Evolutionary conservation across 2,329 filamentous ascomycete species (phyloP).

Genomic region (Curvularia lunata): DNA sequence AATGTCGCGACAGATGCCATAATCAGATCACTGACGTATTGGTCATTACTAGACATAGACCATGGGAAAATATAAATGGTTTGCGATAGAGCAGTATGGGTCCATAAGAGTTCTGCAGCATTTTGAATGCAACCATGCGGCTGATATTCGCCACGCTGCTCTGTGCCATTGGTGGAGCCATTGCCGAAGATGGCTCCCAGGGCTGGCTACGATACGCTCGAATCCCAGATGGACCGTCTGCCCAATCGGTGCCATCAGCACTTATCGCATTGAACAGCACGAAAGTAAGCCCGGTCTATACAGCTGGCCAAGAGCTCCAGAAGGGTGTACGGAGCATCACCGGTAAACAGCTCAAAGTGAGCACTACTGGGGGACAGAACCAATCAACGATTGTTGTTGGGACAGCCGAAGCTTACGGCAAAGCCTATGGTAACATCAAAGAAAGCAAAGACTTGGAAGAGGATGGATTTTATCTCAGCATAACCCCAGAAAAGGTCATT

Average conservation of each 20-base stretch:
- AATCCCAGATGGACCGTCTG: conserved; percentile 50
- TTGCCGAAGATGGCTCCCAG: conserved; percentile 65
- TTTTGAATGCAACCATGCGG: conserved; percentile 10
- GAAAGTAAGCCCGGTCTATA: conserved; percentile 62
- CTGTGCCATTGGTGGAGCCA: not conserved
- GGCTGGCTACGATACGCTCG: conserved; percentile 71
- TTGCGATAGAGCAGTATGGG: not conserved
- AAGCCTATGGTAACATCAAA: conserved; percentile 43
- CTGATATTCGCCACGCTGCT: conserved; percentile 9
- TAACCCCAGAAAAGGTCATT: conserved; percentile 54
- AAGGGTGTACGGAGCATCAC: conserved; percentile 65
- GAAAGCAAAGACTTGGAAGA: conserved; percentile 54
- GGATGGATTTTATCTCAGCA: conserved; percentile 68
- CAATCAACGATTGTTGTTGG: conserved; percentile 56
- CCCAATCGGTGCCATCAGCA: conserved; percentile 55
- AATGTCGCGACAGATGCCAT: conserved; percentile 4
- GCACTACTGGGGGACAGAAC: conserved; percentile 26
- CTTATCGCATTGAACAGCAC: conserved; percentile 64
- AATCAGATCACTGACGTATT: conserved; percentile 8
- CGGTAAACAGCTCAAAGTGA: conserved; percentile 54
- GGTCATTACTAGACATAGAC: not conserved
- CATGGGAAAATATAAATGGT: conserved; percentile 12
- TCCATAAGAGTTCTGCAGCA: not conserved
- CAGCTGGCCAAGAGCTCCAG: conserved; percentile 65
- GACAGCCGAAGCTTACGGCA: conserved; percentile 54